Conservation (phyloP, 192 early-diverging fungal species). For the Gamsiella multidivaricata region DNA sequence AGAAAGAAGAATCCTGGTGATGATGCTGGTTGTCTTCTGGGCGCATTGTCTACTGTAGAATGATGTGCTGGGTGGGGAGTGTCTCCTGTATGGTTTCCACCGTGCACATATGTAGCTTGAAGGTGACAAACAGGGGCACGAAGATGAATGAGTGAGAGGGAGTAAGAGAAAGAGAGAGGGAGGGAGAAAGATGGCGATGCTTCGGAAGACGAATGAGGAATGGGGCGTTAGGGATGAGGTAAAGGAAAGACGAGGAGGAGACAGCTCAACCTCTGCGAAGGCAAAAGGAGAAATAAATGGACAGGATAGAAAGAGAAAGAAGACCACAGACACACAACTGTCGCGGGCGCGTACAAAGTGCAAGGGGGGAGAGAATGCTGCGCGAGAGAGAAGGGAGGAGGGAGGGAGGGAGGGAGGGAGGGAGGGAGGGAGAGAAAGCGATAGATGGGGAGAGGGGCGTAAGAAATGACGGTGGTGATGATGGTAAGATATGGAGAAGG, state of each 20-base stretch:
- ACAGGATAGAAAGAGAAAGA: not conserved
- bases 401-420: not conserved
- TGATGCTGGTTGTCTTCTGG: too few species aligned
- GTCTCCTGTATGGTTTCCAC: too few species aligned
- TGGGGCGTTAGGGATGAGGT: not conserved
- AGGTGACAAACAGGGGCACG: not conserved
- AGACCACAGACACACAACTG: not conserved
- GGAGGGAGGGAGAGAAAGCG: constrained; percentile 4
- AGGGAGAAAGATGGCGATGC: not conserved
- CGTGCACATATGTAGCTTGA: too few species aligned
- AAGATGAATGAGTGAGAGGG: not conserved
- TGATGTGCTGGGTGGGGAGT: too few species aligned
- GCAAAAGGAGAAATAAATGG: not conserved
- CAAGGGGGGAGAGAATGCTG: not conserved
- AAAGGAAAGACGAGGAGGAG: not conserved
- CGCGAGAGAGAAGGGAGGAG: constrained; percentile 7
- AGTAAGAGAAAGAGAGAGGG: constrained; percentile 4
- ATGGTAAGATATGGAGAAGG: not conserved
- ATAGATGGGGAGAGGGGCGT: not conserved
- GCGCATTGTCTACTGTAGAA: too few species aligned
- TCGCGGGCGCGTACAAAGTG: not conserved
- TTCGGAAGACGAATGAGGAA: not conserved
- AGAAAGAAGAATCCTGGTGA: not conserved
- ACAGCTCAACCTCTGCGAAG: not conserved
- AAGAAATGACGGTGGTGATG: not conserved